Evolutionary conservation across 2,329 filamentous ascomycete genomes (phyloP), one percentile per base, ranked within the genome.

Genomic region (Phoma sp.): DNA sequence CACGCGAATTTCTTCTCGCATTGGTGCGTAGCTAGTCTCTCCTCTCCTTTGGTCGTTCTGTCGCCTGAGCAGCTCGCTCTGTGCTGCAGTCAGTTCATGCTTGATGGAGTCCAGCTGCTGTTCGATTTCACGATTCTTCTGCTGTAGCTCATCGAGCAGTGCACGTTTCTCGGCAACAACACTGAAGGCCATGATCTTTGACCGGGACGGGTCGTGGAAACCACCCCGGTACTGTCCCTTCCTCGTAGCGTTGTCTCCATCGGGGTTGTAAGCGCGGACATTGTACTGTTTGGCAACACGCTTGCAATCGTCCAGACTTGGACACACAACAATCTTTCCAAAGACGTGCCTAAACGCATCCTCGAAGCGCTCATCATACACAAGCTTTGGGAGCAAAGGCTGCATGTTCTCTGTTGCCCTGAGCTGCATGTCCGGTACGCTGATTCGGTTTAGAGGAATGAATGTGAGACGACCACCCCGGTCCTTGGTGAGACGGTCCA

Each of bases 151-250:
- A 40, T 96, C 92, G 60, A 86, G 89, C 67, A 91, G 87, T 43
- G 87, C 83, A 29, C 92, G 86, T 81, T 89, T 91, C 66, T 86
- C 88, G 49, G 87, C 86, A 26, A 93, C 85, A 5, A 86, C 83
- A 55, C 88, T 88, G 25, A 96, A 89, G 23, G 90, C 92, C 66
- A 93, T 89, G n/a, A 98, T 82, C 18, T 93, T 88, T 1, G 93
- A 98, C 62, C 88, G 89, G 28, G 90, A 85, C 10, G 90, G 86
- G 70, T 99, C 95, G 59, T 96, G 89, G 71, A 89, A 99, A 66
- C 95, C 95, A 80, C 95, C 95, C 42, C 92, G 97, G 80, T 99
- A 86, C 12, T 93, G 93, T 76, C 95, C 95, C 65, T 93, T 90
- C 78, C 96, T 96, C 77, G 97, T 96, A 1, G 92, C 93, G 26